Evolutionary conservation across 345 rosid species (phyloP), one percentile per base, ranked within the genome.

Genomic region (Streptanthus diversifolius): DNA sequence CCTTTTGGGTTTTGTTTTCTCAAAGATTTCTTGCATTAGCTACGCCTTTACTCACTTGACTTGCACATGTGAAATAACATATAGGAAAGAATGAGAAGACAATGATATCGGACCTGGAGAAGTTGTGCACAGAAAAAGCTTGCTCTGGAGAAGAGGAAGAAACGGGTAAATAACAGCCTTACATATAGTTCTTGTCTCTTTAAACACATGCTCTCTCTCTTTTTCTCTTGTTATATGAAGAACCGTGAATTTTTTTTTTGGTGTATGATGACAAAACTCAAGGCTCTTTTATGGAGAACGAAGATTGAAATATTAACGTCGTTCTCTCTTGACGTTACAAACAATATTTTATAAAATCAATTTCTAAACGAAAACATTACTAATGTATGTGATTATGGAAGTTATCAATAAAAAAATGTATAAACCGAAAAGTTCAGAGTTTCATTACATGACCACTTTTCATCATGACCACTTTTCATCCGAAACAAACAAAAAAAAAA

Each of bases 31-130:
- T n/a, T n/a, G n/a, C n/a, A n/a, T n/a, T n/a, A n/a, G n/a, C n/a
- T n/a, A n/a, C n/a, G n/a, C 18, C 52, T 65, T 21, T 32, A 65
- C 68, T 52, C 22, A 65, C 45, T 64, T 56, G 19, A 65, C 45
- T 64, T 56, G 19, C 65, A 52, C 32, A 11, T 54, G 65, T 54
- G 11, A 58, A 35, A 70, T 76, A 49, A 75, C 64, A 69, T 61
- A 30, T 77, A 90, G 96, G 89, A 89, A 83, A 88, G 82, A 92
- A 63, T 59, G 95, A 92, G 80, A 90, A 83, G 83, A 75, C 71
- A 48, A 72, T 84, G 86, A 80, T 85, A 74, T 67, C 82, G 39
- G 95, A 90, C 37, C 85, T 84, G n/a, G 90, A 92, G 80, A 88
- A 70, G 76, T 72, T 80, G 35, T 88, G 87, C 47, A 74, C 82